Base-by-base conservation (phyloP, 306 rosid genomes). In the Casuarina cunninghamiana region DNA sequence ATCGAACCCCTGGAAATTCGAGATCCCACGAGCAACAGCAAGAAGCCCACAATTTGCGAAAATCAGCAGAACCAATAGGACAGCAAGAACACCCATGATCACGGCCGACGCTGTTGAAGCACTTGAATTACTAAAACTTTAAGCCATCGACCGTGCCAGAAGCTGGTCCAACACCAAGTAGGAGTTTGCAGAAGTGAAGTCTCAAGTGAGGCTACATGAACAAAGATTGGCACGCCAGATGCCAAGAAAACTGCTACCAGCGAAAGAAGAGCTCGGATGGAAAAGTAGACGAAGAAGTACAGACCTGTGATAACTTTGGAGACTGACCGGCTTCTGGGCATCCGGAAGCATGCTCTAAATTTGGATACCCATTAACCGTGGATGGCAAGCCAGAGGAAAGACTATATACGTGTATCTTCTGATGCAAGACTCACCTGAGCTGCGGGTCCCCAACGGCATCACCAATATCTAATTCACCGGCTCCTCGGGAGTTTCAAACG, bases 11-110 rank as follows among this genome's bases (percentile, higher is more conserved):
- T 71, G 57, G 77, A 80, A 79, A 69, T 83, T 87, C n/a, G 77
- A 80, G 35, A 80, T 60, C 57, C 78, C 73, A 65, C 71, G 55
- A 1, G 84, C 88, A 73, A 80, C 42, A 74, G 79, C 78, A 67
- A 78, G 69, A 55, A 86, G 73, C 4, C 90, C 87, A 72, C 63
- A 58, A 74, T 74, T 85, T 76, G 81, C 83, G 12, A 88, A 73
- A 60, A 80, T 76, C 39, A 87, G 77, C 62, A 87, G 89, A 75
- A 87, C n/a, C 57, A 87, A 57, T 43, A 85, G 77, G 37, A 87
- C 77, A 39, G 53, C 81, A 78, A 80, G 53, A 76, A 74, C 80
- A 17, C 84, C 73, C 89, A 85, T 87, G 26, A 2, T 87, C 79
- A 51, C 75, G 48, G 32, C 71, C 35, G 32, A 10, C 3, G 71